phyloP scores from a whole-genome alignment of 495 filamentous ascomycete genomes.

The Penicillium canariense region DNA sequence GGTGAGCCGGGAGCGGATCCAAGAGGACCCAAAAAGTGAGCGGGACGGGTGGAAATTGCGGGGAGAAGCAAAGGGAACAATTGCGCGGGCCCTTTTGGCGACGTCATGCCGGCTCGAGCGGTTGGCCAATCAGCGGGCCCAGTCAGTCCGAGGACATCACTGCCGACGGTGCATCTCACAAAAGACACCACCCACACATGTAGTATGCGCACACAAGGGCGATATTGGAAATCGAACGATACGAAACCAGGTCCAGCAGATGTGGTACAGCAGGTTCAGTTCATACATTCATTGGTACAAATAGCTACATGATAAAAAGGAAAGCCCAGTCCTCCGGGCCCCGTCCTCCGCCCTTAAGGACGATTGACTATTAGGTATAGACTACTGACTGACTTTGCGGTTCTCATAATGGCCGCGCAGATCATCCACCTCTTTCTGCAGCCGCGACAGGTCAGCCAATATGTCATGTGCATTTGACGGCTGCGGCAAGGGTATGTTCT shows the following conservation, averaged over 20 bases:
- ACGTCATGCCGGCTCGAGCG: conserved; percentile 12
- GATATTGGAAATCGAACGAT: too few species aligned
- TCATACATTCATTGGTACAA: conserved; percentile 18
- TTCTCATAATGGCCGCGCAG: conserved; percentile 56
- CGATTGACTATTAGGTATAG: too few species aligned
- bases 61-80: conserved; percentile 4
- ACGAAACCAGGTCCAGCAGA: too few species aligned
- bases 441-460: conserved; percentile 61
- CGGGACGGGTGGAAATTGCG: too few species aligned
- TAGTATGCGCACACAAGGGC: neutral
- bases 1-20: too few species aligned
- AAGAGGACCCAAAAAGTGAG: too few species aligned
- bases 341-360: neutral
- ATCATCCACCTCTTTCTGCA: conserved; percentile 73
- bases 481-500: conserved; percentile 22
- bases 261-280: neutral
- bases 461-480: conserved; percentile 53
- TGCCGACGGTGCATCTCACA: too few species aligned
- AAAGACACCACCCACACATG: too few species aligned
- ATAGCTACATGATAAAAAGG: neutral
- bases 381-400: conserved; percentile 26
- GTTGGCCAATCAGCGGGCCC: conserved; percentile 4
- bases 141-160: too few species aligned
- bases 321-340: neutral
- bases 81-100: conserved; percentile 3